Evolutionary conservation across 129 eudicot genomes (phyloP).

Genomic region (Sambucus nigra): DNA sequence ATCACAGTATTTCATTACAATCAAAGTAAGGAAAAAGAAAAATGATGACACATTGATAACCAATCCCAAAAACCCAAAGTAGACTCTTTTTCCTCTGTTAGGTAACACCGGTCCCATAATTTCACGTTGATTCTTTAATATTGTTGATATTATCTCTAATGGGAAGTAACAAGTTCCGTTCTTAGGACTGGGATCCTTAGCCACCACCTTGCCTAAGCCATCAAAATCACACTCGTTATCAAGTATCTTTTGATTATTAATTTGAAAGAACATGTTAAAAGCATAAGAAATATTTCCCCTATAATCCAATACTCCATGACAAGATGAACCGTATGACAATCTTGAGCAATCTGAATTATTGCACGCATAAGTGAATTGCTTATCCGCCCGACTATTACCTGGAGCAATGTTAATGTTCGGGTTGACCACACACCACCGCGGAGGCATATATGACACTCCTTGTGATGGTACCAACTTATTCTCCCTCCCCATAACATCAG

Average conservation of each 20-base stretch:
- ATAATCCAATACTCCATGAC: not conserved
- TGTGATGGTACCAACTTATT: not conserved
- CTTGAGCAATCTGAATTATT: not conserved
- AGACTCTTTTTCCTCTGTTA: no score
- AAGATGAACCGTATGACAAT: not conserved
- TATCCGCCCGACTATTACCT: no score
- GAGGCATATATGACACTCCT: not conserved
- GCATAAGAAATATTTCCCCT: conserved; percentile 10
- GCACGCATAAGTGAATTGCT: not conserved
- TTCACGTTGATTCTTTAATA: no score
- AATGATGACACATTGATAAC: no score
- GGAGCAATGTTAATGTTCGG: not conserved
- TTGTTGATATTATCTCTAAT: conserved; percentile 7
- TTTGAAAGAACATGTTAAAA: conserved; percentile 8
- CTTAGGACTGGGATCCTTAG: not conserved
- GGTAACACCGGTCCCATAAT: no score
- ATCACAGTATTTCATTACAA: no score
- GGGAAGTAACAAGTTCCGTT: conserved; percentile 1
- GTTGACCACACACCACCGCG: conserved; percentile 7
- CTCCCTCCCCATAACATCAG: not conserved
- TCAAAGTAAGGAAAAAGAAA: no score
- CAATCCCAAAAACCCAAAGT: no score
- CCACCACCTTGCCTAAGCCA: not conserved
- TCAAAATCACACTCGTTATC: not conserved
- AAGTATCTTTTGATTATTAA: not conserved